phyloP scores from a whole-genome alignment of 768 basidiomycete species.

The Mycena filopes region DNA sequence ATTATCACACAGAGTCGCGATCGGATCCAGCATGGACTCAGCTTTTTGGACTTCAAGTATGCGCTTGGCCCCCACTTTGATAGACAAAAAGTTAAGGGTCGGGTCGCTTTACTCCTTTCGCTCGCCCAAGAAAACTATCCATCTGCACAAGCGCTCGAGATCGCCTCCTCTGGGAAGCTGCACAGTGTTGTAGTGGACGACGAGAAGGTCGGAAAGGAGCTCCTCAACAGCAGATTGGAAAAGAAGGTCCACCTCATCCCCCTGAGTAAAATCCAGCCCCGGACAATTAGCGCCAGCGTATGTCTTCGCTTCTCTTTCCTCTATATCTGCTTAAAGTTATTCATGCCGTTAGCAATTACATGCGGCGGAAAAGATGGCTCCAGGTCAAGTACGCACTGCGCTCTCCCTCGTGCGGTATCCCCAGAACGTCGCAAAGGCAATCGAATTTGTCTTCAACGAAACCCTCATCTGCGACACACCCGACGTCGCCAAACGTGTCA shows the following conservation, averaged over 20 bases:
- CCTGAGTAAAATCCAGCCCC: constrained; percentile 87
- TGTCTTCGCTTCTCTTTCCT: constrained; percentile 32
- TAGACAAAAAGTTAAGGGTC: constrained; percentile 86
- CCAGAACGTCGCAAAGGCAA: constrained; percentile 85
- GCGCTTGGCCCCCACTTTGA: constrained; percentile 86
- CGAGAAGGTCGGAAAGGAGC: constrained; percentile 86
- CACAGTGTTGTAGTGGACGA: constrained; percentile 96
- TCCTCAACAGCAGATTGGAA: constrained; percentile 79
- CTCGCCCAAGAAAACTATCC: constrained; percentile 76
- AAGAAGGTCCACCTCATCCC: constrained; percentile 95
- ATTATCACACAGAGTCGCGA: constrained; percentile 70
- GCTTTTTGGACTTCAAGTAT: constrained; percentile 87
- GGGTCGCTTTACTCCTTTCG: constrained; percentile 88
- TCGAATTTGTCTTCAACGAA: constrained; percentile 93
- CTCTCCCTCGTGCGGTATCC: constrained; percentile 90
- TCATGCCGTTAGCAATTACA: constrained; percentile 72
- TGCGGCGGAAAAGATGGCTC: constrained; percentile 75
- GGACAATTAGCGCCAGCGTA: constrained; percentile 57
- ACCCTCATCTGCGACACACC: constrained; percentile 93
- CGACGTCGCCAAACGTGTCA: constrained; percentile 86
- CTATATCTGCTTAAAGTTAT: not conserved
- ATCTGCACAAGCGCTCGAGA: constrained; percentile 91
- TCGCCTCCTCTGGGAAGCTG: constrained; percentile 88
- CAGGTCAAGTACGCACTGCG: constrained; percentile 85
- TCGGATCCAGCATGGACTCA: constrained; percentile 68